Percentiles rank a stretch among this genome's conserved stretches.
These are phyloP conservation scores for Epichloe uncinata DNA, from an alignment of 2,329 filamentous ascomycete species.

Conservation along the genomic window DNA sequence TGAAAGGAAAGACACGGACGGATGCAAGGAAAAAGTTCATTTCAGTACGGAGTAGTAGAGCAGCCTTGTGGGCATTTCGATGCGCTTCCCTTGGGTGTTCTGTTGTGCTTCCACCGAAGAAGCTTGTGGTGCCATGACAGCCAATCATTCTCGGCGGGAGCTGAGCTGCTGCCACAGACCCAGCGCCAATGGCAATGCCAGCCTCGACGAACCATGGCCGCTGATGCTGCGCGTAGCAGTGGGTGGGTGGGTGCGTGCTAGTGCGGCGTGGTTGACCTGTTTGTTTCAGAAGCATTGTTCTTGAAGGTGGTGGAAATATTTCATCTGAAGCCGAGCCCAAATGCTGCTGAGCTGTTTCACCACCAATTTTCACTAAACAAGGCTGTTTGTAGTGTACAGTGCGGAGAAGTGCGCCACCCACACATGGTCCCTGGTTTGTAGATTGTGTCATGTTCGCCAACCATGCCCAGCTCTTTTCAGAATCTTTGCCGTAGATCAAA, in stretches of 20 bases:
- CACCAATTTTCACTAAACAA: not conserved
- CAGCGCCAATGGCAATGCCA: not conserved
- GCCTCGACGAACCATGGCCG: not conserved
- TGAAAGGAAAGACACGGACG: too few species aligned
- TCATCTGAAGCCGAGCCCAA: too few species aligned
- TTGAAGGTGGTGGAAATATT: too few species aligned
- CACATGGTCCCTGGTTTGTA: not conserved
- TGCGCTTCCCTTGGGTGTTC: too few species aligned
- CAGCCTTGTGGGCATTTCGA: too few species aligned
- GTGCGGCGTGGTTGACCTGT: too few species aligned
- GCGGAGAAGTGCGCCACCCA: not conserved
- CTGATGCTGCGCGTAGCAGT: too few species aligned
- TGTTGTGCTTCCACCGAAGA: too few species aligned
- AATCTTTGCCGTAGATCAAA: not conserved
- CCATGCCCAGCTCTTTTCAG: not conserved
- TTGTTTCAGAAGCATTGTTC: too few species aligned
- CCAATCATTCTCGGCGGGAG: constrained; percentile 1
- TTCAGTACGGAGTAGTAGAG: too few species aligned
- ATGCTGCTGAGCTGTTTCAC: not conserved
- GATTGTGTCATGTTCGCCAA: not conserved
- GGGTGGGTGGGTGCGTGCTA: too few species aligned
- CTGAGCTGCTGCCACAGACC: not conserved
- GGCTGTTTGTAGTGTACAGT: not conserved
- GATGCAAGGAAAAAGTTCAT: too few species aligned
- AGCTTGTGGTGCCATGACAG: not conserved